phyloP scores from a whole-genome alignment of 164 flowering plant species.

The Santalum album region DNA sequence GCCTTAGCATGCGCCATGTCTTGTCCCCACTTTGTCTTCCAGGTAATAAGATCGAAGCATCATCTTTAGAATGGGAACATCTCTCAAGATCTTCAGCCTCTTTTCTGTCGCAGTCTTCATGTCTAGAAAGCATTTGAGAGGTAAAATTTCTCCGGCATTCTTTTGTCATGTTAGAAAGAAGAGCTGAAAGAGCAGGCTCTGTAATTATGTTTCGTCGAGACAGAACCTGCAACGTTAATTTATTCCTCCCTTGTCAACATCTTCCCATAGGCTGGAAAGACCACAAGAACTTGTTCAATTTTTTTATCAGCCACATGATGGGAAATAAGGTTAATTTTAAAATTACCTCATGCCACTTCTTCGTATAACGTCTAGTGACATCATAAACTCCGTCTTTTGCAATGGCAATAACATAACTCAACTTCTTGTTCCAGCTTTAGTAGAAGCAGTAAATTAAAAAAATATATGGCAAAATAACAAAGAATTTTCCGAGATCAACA shows the following conservation, averaged over 20 bases:
- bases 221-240: slow-evolving; percentile 46
- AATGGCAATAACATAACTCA: slow-evolving; percentile 69
- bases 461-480: slow-evolving; percentile 3
- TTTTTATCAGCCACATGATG: background rate
- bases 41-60: slow-evolving; percentile 56
- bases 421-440: slow-evolving; percentile 72
- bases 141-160: slow-evolving; percentile 45
- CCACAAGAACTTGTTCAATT: background rate
- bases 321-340: background rate
- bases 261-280: background rate
- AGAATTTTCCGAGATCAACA: slow-evolving; percentile 3
- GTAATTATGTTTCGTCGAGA: slow-evolving; percentile 55
- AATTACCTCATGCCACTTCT: slow-evolving; percentile 92
- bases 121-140: slow-evolving; percentile 33
- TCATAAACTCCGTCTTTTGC: slow-evolving; percentile 86
- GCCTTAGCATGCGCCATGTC: slow-evolving; percentile 82
- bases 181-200: slow-evolving; percentile 39
- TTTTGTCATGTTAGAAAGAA: slow-evolving; percentile 49
- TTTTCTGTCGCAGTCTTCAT: slow-evolving; percentile 51
- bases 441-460: slow-evolving; percentile 9
- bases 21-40: slow-evolving; percentile 91
- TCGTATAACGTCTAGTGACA: slow-evolving; percentile 95
- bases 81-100: slow-evolving; percentile 59
- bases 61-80: slow-evolving; percentile 34
- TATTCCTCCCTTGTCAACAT: background rate